Evolutionary conservation across 768 basidiomycete genomes (phyloP), one percentile per base, ranked within the genome.

Genomic region (Hericium coralloides): DNA sequence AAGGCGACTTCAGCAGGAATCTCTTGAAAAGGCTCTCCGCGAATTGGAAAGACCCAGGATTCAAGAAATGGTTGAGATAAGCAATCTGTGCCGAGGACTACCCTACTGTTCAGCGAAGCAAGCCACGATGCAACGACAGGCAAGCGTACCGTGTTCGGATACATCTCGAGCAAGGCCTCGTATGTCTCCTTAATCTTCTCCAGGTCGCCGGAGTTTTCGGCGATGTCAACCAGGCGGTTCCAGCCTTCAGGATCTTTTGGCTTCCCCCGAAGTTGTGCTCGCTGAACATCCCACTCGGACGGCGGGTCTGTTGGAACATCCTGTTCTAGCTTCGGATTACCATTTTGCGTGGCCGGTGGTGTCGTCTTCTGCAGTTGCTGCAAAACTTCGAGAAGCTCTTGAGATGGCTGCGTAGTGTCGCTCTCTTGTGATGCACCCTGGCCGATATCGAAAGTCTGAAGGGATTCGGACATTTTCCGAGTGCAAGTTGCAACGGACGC

Each of bases 11-110:
- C 66, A 82, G 84, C 56, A 98, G 73, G 67, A 92, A 98, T 55
- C 83, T 81, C 65, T 85, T 89, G 76, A 98, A 98, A n/a, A 98
- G 72, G 52, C 80, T 79, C 72, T 95, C 92, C 18, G 91, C 94
- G 64, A 84, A 82, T 57, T 79, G 76, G 70, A 89, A 89, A 22
- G 83, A 78, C 20, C 79, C 71, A 45, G 80, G 78, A 69, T 82
- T 74, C 71, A 89, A 66, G 65, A 85, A 89, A 63, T 92, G 89
- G 53, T 79, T 82, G 68, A 93, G 79, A 67, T 93, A 93, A 20
- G 85, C 83, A 62, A 92, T 87, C 73, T 94, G 92, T 0, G 89
- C 88, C 10, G 86, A 80, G 8, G 87, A 81, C 92, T 92, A 68
- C 26, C 9, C 10, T 41, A 55, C 65, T 26, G 38, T 26, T 55